These are phyloP conservation scores for Beverwykella pulmonaria DNA, from an alignment of 495 filamentous ascomycete species.

Conservation along the genomic window DNA sequence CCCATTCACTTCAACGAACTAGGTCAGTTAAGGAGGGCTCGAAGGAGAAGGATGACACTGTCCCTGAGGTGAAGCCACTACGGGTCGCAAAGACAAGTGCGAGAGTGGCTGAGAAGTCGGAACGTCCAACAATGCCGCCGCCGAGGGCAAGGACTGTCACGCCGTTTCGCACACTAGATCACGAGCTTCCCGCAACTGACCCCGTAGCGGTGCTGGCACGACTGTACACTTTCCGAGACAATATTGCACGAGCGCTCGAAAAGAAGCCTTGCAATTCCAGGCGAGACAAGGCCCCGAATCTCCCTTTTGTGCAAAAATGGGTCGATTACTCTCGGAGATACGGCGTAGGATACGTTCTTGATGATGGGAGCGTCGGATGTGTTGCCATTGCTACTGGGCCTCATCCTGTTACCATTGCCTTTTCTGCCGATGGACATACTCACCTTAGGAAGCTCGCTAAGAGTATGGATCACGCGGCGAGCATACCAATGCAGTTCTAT, in stretches of 20 bases:
- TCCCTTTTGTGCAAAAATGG: slow-evolving; percentile 49
- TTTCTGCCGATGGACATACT: slow-evolving; percentile 52
- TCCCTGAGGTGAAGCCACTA: slow-evolving; percentile 8
- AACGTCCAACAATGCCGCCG: not conserved
- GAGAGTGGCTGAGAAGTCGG: slow-evolving; percentile 6
- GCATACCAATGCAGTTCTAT: slow-evolving; percentile 78
- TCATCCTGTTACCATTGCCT: slow-evolving; percentile 42
- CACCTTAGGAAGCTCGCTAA: slow-evolving; percentile 59
- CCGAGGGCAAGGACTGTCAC: not conserved
- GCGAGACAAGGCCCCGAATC: slow-evolving; percentile 15
- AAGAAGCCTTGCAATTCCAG: slow-evolving; percentile 21
- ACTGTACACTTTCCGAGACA: slow-evolving; percentile 43
- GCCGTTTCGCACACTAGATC: not conserved
- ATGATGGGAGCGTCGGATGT: slow-evolving; percentile 46
- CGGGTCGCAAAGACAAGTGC: slow-evolving; percentile 14
- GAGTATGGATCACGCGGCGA: slow-evolving; percentile 59
- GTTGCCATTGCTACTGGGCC: slow-evolving; percentile 38
- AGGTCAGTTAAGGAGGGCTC: slow-evolving; percentile 14
- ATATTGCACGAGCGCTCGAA: slow-evolving; percentile 42
- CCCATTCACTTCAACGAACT: slow-evolving; percentile 17
- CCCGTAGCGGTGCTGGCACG: slow-evolving; percentile 41
- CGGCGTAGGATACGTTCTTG: slow-evolving; percentile 47
- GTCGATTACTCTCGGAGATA: slow-evolving; percentile 50
- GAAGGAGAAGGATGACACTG: slow-evolving; percentile 13
- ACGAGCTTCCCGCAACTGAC: slow-evolving; percentile 34